Conservation (phyloP, 257 asterid species). For the Solanum okadae region DNA sequence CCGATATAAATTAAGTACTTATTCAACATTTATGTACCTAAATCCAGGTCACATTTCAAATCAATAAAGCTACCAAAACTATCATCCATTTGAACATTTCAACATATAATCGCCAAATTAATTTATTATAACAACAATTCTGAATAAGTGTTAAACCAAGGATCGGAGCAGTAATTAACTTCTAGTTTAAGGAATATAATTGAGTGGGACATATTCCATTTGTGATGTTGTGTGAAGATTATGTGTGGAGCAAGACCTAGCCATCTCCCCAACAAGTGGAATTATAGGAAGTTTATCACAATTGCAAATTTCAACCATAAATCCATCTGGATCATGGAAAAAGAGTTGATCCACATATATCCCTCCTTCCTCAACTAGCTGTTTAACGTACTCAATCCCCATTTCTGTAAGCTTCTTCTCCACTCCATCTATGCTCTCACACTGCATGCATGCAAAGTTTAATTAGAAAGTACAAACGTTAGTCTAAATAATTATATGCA, state of each 20-base stretch:
- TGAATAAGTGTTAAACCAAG: neutral
- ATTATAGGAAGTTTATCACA: constrained; percentile 76
- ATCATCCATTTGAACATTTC: neutral
- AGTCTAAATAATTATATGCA: neutral
- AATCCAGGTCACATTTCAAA: neutral
- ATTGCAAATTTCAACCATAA: constrained; percentile 94
- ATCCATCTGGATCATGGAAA: constrained; percentile 91
- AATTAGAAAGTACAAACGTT: neutral
- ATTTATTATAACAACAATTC: neutral
- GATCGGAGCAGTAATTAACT: neutral
- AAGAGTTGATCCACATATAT: constrained; percentile 76
- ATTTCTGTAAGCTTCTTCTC: constrained; percentile 70
- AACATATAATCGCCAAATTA: neutral
- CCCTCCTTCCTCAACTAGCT: constrained; percentile 83
- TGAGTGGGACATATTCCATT: constrained; percentile 26
- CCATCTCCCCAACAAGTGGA: constrained; percentile 60
- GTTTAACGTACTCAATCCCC: constrained; percentile 56
- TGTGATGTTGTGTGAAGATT: constrained; percentile 30
- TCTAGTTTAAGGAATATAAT: neutral
- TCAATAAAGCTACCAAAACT: neutral
- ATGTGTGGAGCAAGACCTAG: constrained; percentile 68
- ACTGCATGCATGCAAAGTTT: constrained; percentile 23
- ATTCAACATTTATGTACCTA: neutral
- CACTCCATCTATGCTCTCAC: constrained; percentile 78
- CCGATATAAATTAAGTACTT: neutral